Evolutionary conservation across 2,329 filamentous ascomycete species (phyloP), one percentile per base, ranked within the genome.

Genomic region (Aspergillus felis): DNA sequence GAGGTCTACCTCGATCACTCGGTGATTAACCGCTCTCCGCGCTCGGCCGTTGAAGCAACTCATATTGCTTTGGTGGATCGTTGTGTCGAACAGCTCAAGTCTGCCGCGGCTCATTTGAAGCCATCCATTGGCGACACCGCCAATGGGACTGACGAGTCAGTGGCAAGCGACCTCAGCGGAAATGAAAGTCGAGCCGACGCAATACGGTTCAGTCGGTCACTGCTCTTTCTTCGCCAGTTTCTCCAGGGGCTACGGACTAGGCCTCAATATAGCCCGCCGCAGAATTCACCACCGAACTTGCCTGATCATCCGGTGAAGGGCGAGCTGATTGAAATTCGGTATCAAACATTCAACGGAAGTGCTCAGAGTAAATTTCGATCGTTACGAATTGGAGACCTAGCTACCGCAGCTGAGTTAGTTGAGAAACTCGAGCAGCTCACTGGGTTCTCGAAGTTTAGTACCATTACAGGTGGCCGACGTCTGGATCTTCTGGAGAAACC

Each of bases 31-130:
- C 74, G 71, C 25, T 72, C 78, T 2, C 74, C 76, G 9, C 68
- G 75, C 14, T 74, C 77, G 14, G 78, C 81, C 9, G 74, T 82
- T 14, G 79, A 85, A 62, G 76, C 78, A 24, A 83, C 83, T 1
- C 91, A 96, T 70, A 78, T 90, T 55, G 82, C 81, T 3, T 78
- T 96, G 24, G 87, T 92, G 7, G 81, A 87, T 63, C 84, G 89
- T 53, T 96, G 91, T 68, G 79, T 95, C 49, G 75, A 80, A 32
- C 88, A 91, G 66, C 77, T 93, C 20, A 85, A 84, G 64, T 77
- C 81, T 42, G 84, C 89, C 58, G 88, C 88, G 10, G 72, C 76
- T 20, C 79, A 75, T 48, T 71, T 91, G 54, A 85, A 83, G 61
- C 66, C 74, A 1, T 81, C 78, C 53, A 75, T 68, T 46, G 76